Evolutionary conservation across 768 basidiomycete species (phyloP), one percentile per base, ranked within the genome.

Genomic region (Coprinopsis marcescibilis): DNA sequence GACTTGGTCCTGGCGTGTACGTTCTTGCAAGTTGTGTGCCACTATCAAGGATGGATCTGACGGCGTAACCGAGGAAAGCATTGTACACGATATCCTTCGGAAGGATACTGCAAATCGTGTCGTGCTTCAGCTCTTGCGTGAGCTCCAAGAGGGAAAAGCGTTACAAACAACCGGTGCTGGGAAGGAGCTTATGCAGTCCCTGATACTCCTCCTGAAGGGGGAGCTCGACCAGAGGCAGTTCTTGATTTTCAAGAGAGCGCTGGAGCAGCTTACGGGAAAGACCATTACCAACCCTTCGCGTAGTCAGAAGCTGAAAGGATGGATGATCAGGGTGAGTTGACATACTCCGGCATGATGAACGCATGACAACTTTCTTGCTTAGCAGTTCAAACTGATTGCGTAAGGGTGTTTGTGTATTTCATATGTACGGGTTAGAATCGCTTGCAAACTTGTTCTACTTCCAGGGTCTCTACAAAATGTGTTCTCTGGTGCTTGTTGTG

Each of bases 1-100:
- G 3, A 48, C 38, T 11, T 41, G 26, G 38, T 29, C 19, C 27
- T 48, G 46, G 46, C 29, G 37, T 26, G 46, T 48, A n/a, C 4
- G 38, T 20, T 44, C 12, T 26, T 36, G 11, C 34, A 13, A 13
- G 12, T 11, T 17, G 12, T 17, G 6, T 8, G 15, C 26, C 5
- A n/a, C 15, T 14, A 27, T 13, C n/a, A 21, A 15, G 41, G 41
- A 24, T 43, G 8, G 26, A 12, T n/a, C n/a, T n/a, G n/a, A n/a
- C n/a, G n/a, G n/a, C n/a, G 19, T 27, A n/a, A 43, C 41, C 11
- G 41, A 17, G 19, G 17, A 26, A 24, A 15, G 21, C 12, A 13
- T 25, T 14, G 12, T 43, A 4, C 2, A 4, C 2, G 4, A 17
- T 14, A 43, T 43, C 3, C 25, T 43, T 3, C 15, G 10, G 23